phyloP scores from a whole-genome alignment of 2,329 filamentous ascomycete genomes.

The Colletotrichum abscissum region DNA sequence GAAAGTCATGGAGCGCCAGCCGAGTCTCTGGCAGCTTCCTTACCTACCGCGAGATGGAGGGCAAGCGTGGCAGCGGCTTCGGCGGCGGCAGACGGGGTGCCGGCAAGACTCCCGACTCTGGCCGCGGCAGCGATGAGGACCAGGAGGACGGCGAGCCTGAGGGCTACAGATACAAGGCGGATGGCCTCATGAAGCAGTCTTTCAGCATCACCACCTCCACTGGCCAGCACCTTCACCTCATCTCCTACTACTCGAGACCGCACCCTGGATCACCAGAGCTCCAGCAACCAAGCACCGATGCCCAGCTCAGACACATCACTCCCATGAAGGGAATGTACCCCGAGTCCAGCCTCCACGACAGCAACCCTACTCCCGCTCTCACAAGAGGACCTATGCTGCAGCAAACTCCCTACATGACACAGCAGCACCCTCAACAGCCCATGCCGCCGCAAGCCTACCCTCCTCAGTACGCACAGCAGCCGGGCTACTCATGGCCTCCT shows the following conservation, averaged over 20 bases:
- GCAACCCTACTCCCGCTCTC: slow-evolving; percentile 81
- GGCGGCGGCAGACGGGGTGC: slow-evolving; percentile 66
- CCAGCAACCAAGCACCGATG: slow-evolving; percentile 84
- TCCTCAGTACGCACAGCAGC: slow-evolving; percentile 53
- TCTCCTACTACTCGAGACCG: slow-evolving; percentile 93
- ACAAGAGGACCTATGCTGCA: slow-evolving; percentile 78
- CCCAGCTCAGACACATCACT: slow-evolving; percentile 81
- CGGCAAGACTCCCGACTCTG: slow-evolving; percentile 86
- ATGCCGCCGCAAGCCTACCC: slow-evolving; percentile 50
- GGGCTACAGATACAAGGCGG: slow-evolving; percentile 93
- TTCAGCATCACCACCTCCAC: slow-evolving; percentile 97
- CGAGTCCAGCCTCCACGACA: slow-evolving; percentile 91
- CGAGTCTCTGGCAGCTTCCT: slow-evolving; percentile 97
- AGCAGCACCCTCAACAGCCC: slow-evolving; percentile 47
- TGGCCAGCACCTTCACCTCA: slow-evolving; percentile 92
- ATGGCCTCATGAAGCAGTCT: slow-evolving; percentile 99
- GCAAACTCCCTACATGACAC: slow-evolving; percentile 48
- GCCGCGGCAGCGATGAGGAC: slow-evolving; percentile 84
- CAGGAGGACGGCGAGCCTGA: slow-evolving; percentile 87
- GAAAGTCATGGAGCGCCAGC: slow-evolving; percentile 99
- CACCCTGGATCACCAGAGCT: slow-evolving; percentile 79
- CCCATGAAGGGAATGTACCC: slow-evolving; percentile 97
- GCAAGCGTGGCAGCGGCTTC: slow-evolving; percentile 88
- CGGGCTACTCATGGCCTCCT: slow-evolving; percentile 65
- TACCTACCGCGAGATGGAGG: slow-evolving; percentile 98